Conservation (phyloP, 495 filamentous ascomycete genomes). For the Tuber aestivum region DNA sequence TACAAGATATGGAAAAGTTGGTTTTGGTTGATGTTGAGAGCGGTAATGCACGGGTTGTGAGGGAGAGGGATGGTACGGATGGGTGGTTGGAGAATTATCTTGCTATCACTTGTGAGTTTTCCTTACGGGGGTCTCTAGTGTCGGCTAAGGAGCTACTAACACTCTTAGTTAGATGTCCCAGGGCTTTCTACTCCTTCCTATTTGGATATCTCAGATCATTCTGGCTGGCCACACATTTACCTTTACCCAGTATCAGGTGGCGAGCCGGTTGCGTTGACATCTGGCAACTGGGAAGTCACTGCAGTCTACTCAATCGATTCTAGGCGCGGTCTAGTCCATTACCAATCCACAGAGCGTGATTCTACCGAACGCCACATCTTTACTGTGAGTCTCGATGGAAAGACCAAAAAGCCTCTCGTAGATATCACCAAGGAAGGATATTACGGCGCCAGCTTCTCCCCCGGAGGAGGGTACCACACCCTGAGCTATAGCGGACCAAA, state of each 20-base stretch:
- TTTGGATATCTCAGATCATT: constrained; percentile 53
- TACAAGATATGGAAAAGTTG: constrained; percentile 53
- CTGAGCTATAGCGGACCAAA: constrained; percentile 53
- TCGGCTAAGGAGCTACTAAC: constrained; percentile 16
- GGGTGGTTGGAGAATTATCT: constrained; percentile 55
- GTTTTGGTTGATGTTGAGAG: constrained; percentile 48
- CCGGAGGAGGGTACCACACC: constrained; percentile 52
- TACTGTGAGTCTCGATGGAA: constrained; percentile 48
- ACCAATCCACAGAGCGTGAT: constrained; percentile 52
- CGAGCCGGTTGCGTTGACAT: constrained; percentile 49
- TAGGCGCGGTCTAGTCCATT: constrained; percentile 51
- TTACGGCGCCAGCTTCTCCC: constrained; percentile 54
- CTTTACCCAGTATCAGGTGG: constrained; percentile 50
- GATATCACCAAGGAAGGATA: constrained; percentile 48
- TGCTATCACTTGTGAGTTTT: constrained; percentile 45
- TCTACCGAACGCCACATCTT: constrained; percentile 55
- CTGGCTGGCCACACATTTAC: constrained; percentile 56
- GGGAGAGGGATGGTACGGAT: constrained; percentile 52
- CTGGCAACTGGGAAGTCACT: constrained; percentile 54
- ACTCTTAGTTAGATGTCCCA: constrained; percentile 42
- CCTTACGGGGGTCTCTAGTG: background rate
- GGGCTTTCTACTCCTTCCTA: constrained; percentile 46
- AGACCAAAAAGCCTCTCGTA: constrained; percentile 49
- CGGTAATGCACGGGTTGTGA: constrained; percentile 44
- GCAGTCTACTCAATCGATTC: constrained; percentile 50